Evolutionary conservation across 129 eudicot genomes (phyloP).

Genomic region (Smallanthus sonchifolius): DNA sequence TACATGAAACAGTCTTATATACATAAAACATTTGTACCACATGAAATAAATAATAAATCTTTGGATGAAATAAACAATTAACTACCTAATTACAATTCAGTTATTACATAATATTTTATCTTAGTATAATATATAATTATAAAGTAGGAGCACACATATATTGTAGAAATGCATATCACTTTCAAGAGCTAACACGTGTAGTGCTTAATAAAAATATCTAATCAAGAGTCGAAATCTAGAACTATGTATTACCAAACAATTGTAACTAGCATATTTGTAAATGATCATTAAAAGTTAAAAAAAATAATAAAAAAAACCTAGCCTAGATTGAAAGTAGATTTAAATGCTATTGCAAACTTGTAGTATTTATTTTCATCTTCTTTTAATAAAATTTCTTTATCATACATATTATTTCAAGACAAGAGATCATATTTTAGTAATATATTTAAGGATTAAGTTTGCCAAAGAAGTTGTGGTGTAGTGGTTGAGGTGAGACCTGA

Average conservation of each 20-base stretch:
- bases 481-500: too few species aligned
- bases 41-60: neutral
- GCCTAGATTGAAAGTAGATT: neutral
- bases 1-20: too few species aligned
- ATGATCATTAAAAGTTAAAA: neutral
- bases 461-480: too few species aligned
- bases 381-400: neutral
- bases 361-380: too few species aligned
- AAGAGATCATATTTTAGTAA: neutral
- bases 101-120: neutral
- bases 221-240: neutral
- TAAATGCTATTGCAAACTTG: neutral
- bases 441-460: neutral
- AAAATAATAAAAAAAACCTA: too few species aligned
- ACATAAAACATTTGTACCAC: too few species aligned
- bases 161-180: constrained; percentile 18
- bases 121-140: neutral
- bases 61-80: constrained; percentile 3
- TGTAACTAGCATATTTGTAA: neutral
- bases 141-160: constrained; percentile 19
- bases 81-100: constrained; percentile 1
- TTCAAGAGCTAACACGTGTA: constrained; percentile 28
- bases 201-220: neutral
- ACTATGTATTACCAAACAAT: neutral
- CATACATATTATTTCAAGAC: neutral